Percentiles rank a stretch among this genome's conserved stretches.
These are phyloP conservation scores for Nigrospora oryzae DNA, from an alignment of 2,329 filamentous ascomycete genomes.

Conservation along the genomic window DNA sequence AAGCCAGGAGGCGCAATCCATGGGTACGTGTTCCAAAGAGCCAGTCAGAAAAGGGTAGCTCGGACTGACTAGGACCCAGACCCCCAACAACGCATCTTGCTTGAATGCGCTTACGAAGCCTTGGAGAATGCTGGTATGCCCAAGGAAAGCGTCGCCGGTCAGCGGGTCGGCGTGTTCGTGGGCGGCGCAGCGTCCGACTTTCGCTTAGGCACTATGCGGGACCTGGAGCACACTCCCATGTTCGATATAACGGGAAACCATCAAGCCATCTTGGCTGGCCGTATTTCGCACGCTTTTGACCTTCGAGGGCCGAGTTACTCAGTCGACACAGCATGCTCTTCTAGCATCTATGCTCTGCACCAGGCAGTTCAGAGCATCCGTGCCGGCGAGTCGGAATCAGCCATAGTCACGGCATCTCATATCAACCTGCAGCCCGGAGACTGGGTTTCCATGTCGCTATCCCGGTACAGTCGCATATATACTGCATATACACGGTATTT, in stretches of 20 bases:
- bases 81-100: constrained; percentile 17
- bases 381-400: constrained; percentile 12
- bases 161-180: constrained; percentile 6
- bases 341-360: constrained; percentile 25
- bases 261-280: constrained; percentile 22
- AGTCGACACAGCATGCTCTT: constrained; percentile 37
- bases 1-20: constrained; percentile 22
- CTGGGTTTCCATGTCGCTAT: constrained; percentile 16
- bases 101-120: constrained; percentile 24
- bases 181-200: constrained; percentile 7
- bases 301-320: constrained; percentile 30
- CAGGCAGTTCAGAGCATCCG: constrained; percentile 18
- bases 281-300: constrained; percentile 23
- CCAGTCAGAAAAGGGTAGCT: neutral
- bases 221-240: constrained; percentile 6
- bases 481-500: neutral
- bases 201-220: constrained; percentile 2
- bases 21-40: constrained; percentile 16
- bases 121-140: constrained; percentile 10
- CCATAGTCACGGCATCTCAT: constrained; percentile 8
- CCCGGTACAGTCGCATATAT: neutral
- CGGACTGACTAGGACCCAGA: constrained; percentile 6
- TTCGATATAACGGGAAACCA: constrained; percentile 16
- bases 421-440: constrained; percentile 8
- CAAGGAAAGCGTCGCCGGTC: constrained; percentile 5